Percentiles rank a stretch among this genome's conserved stretches.
Evolutionary conservation across 495 filamentous ascomycete species (phyloP).

Genomic region (Daldinia grandis): DNA sequence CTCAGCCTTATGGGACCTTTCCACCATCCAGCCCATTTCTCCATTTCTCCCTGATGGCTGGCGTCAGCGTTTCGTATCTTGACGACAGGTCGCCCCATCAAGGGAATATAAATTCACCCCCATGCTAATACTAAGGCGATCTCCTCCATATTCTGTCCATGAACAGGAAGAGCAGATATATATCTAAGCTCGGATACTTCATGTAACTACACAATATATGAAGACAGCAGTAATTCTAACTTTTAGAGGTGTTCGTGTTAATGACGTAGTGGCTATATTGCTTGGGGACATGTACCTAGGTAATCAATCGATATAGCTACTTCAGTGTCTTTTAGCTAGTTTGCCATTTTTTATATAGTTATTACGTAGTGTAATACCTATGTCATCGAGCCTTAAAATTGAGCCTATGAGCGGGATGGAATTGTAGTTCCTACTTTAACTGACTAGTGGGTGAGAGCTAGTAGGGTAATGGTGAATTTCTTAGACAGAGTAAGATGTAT

Average conservation of each 20-base stretch:
- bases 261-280: not conserved
- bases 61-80: conserved; percentile 6
- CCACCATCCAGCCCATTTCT: not conserved
- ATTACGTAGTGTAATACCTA: not conserved
- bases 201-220: too few relatives aligned
- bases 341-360: not conserved
- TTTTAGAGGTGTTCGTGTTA: too few relatives aligned
- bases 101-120: not conserved
- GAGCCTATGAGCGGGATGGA: not conserved
- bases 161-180: too few relatives aligned
- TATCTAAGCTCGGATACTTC: too few relatives aligned
- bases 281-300: not conserved
- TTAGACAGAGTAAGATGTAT: not conserved
- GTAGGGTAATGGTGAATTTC: not conserved
- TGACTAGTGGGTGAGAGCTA: not conserved
- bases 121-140: not conserved
- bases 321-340: not conserved
- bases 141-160: too few relatives aligned
- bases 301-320: not conserved
- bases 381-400: not conserved
- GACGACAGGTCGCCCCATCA: not conserved
- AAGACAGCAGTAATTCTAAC: too few relatives aligned
- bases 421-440: not conserved
- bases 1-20: not conserved
- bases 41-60: not conserved